Conservation (phyloP, 116 monocot species). For the Thalassia testudinum region DNA sequence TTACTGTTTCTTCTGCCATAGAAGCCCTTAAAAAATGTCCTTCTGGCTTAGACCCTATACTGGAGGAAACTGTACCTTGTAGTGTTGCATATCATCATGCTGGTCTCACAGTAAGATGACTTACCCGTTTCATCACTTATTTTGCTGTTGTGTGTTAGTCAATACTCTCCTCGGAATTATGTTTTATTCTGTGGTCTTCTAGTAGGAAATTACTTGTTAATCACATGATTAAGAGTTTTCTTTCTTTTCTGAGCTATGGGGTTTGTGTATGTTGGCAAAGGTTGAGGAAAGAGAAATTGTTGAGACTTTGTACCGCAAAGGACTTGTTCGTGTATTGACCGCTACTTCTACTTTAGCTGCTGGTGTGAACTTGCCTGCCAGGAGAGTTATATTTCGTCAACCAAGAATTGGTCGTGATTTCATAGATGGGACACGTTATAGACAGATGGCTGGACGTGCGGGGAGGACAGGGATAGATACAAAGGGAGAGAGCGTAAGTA, state of each 20-base stretch:
- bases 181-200: no score
- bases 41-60: slow-evolving; percentile 78
- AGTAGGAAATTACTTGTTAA: no score
- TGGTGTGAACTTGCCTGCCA: slow-evolving; percentile 97
- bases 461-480: slow-evolving; percentile 97
- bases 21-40: slow-evolving; percentile 76
- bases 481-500: slow-evolving; percentile 84
- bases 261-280: slow-evolving; percentile 8
- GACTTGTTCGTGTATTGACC: slow-evolving; percentile 84
- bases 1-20: slow-evolving; percentile 47
- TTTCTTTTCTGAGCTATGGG: neutral
- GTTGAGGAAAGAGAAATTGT: slow-evolving; percentile 97
- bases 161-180: no score
- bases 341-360: slow-evolving; percentile 99
- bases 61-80: slow-evolving; percentile 86
- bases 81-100: slow-evolving; percentile 99
- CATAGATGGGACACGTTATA: slow-evolving; percentile 95
- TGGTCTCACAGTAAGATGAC: slow-evolving; percentile 72
- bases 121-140: neutral
- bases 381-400: slow-evolving; percentile 96
- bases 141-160: no score
- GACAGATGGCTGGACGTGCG: slow-evolving; percentile 98
- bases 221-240: no score
- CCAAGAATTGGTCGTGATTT: slow-evolving; percentile 95
- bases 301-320: slow-evolving; percentile 89